phyloP scores from a whole-genome alignment of 768 basidiomycete species.

The Pleurotus tuber-regium region DNA sequence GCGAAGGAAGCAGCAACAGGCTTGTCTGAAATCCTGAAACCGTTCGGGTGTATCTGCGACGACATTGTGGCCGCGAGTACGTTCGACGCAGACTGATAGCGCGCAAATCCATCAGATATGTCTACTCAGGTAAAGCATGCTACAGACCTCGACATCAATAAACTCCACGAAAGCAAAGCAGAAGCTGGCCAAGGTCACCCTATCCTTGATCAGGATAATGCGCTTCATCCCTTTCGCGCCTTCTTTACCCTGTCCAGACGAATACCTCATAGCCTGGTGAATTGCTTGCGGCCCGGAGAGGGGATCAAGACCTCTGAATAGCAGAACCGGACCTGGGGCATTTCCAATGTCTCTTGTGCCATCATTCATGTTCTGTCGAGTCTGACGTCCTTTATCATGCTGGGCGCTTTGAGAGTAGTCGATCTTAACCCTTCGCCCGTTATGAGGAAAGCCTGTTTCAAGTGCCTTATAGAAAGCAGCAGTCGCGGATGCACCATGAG shows the following conservation, averaged over 20 bases:
- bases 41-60: constrained; percentile 82
- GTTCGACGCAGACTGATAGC: constrained; percentile 71
- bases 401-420: constrained; percentile 90
- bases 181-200: constrained; percentile 82
- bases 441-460: constrained; percentile 67
- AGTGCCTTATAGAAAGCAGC: constrained; percentile 72
- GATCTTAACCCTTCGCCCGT: constrained; percentile 88
- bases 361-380: constrained; percentile 75
- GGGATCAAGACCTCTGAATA: constrained; percentile 89
- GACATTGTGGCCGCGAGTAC: constrained; percentile 88
- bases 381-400: constrained; percentile 57
- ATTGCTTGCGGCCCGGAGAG: constrained; percentile 88
- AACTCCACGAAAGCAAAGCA: constrained; percentile 96
- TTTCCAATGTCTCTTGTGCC: constrained; percentile 96
- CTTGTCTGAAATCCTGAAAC: constrained; percentile 87
- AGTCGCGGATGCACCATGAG: constrained; percentile 78
- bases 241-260: constrained; percentile 73
- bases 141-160: constrained; percentile 71
- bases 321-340: constrained; percentile 73
- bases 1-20: constrained; percentile 93
- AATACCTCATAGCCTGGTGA: constrained; percentile 75
- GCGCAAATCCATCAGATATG: constrained; percentile 10
- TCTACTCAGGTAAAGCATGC: neutral
- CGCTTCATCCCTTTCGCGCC: constrained; percentile 87
- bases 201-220: constrained; percentile 88